These are phyloP conservation scores for Gastrodia elata DNA, from an alignment of 106 monocot genomes.

Conservation along the genomic window DNA sequence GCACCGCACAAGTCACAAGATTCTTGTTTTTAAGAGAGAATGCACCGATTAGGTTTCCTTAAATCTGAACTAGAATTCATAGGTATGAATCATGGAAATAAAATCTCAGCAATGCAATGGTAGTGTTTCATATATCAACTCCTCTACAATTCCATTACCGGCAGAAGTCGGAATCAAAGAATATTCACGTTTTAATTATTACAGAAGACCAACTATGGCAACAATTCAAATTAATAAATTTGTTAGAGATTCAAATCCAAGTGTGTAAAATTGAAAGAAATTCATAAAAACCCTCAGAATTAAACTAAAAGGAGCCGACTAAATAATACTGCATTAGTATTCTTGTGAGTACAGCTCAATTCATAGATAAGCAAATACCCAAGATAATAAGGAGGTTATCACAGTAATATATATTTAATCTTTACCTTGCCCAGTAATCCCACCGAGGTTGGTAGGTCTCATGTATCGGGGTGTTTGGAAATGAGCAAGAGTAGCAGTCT, in stretches of 20 bases:
- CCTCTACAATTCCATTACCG: neutral
- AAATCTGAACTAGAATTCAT: neutral
- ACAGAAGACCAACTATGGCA: neutral
- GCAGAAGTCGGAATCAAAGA: neutral
- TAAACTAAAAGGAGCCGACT: too few species aligned
- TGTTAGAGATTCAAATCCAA: neutral
- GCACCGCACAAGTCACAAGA: neutral
- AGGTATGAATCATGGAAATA: neutral
- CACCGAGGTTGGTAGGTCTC: conserved; percentile 90
- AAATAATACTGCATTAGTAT: too few species aligned
- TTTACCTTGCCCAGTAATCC: conserved; percentile 91
- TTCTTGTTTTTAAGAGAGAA: neutral
- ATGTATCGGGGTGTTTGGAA: conserved; percentile 70
- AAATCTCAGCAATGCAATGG: neutral
- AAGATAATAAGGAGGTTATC: neutral
- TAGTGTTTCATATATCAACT: neutral
- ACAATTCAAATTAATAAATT: neutral
- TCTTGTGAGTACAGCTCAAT: too few species aligned
- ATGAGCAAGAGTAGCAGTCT: conserved; percentile 79
- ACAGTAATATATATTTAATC: neutral
- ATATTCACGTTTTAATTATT: neutral
- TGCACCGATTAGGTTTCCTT: neutral
- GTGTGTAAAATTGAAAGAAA: neutral
- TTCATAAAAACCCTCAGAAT: neutral
- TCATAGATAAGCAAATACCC: too few species aligned